Conservation (phyloP, 495 filamentous ascomycete genomes). For the Astrocystis sublimbata region DNA sequence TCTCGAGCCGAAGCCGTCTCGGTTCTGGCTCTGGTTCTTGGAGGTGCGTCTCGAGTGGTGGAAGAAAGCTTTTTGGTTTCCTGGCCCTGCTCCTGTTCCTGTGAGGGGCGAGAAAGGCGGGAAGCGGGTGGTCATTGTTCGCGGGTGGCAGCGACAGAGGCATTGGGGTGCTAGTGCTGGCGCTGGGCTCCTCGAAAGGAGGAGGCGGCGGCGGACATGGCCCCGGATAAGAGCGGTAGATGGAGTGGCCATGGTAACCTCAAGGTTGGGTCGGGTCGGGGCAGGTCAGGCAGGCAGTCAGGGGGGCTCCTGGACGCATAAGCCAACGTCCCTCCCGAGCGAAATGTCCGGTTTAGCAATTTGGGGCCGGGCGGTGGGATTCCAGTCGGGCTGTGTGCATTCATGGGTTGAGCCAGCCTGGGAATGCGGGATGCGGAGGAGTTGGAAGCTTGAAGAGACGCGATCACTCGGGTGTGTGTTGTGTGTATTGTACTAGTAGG, state of each 20-base stretch:
- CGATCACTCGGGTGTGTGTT: too few relatives aligned
- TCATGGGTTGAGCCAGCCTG: conserved; percentile 1
- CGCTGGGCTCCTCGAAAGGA: too few relatives aligned
- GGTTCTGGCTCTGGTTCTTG: conserved; percentile 43
- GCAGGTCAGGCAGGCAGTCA: too few relatives aligned
- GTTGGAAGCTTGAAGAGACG: neutral
- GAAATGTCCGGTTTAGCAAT: neutral
- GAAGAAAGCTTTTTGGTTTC: conserved; percentile 21
- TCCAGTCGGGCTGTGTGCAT: neutral
- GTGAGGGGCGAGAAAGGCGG: conserved; percentile 21
- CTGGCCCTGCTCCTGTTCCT: too few relatives aligned
- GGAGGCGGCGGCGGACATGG: conserved; percentile 8
- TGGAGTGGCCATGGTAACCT: conserved; percentile 11
- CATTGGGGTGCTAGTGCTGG: too few relatives aligned
- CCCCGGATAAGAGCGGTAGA: conserved; percentile 8
- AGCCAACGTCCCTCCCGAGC: neutral
- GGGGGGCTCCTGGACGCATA: neutral
- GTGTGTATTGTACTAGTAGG: too few relatives aligned
- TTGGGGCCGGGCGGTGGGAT: conserved; percentile 2
- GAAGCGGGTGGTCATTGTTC: conserved; percentile 15
- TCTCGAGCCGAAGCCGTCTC: conserved; percentile 43
- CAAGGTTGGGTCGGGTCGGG: too few relatives aligned
- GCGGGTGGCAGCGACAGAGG: conserved; percentile 20
- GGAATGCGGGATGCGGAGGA: neutral
- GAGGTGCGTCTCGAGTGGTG: conserved; percentile 32